phyloP scores from a whole-genome alignment of 2,329 filamentous ascomycete species.

The Colletotrichum abscissum region DNA sequence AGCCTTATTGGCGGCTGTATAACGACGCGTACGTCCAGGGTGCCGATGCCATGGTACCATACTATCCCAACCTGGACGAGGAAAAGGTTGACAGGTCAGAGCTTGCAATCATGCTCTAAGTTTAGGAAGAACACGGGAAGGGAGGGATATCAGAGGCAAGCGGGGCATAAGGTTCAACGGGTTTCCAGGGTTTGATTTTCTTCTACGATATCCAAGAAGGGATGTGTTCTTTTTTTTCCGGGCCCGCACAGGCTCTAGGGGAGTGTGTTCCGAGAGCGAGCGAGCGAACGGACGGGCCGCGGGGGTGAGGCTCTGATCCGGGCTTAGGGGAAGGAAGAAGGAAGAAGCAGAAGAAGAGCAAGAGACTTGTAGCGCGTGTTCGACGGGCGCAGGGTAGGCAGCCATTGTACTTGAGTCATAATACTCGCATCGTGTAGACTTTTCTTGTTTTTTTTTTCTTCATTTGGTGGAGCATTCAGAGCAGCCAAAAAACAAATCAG shows the following conservation, averaged over 20 bases:
- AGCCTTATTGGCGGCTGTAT: slow-evolving; percentile 96
- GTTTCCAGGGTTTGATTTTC: not conserved
- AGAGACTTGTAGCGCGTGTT: slow-evolving; percentile 6
- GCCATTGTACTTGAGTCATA: slow-evolving; percentile 35
- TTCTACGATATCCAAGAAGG: slow-evolving; percentile 9
- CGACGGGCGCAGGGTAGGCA: not conserved
- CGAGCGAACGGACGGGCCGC: not conserved
- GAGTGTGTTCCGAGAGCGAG: not conserved
- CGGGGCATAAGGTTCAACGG: slow-evolving; percentile 7
- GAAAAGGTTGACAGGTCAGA: slow-evolving; percentile 84
- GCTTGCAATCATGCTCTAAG: slow-evolving; percentile 83
- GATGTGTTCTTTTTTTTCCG: slow-evolving; percentile 6
- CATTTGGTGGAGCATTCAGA: slow-evolving; percentile 6
- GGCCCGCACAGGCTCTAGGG: not conserved
- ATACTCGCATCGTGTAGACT: slow-evolving; percentile 28
- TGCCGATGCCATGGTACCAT: slow-evolving; percentile 95
- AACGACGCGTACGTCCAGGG: slow-evolving; percentile 96
- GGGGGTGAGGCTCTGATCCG: not conserved
- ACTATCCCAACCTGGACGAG: slow-evolving; percentile 89
- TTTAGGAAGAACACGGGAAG: not conserved
- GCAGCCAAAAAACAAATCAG: not conserved
- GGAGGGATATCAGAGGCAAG: not conserved
- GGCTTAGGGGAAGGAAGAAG: not conserved
- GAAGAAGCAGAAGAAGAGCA: not conserved
- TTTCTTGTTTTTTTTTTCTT: not conserved